Conservation (phyloP, 371 early-diverging fungal species). For the Conidiobolus incongruus region DNA sequence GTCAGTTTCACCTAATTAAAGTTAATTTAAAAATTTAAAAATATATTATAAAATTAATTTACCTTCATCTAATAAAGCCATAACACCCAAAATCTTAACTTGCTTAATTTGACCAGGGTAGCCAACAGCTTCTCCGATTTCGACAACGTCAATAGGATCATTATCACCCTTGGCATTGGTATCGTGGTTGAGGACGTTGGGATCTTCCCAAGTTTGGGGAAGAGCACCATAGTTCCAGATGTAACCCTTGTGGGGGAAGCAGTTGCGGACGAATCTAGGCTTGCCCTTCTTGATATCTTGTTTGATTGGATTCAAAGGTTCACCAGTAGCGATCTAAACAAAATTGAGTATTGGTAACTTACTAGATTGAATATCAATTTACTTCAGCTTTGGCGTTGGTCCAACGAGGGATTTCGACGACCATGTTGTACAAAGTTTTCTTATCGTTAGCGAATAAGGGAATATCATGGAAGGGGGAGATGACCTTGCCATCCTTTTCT, state of each 20-base stretch:
- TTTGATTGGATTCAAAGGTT: slow-evolving; percentile 93
- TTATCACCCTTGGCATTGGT: slow-evolving; percentile 90
- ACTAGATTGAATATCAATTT: background rate
- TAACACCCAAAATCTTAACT: slow-evolving; percentile 93
- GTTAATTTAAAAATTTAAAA: background rate
- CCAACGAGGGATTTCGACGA: slow-evolving; percentile 99
- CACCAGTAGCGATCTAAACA: slow-evolving; percentile 65
- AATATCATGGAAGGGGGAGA: slow-evolving; percentile 99
- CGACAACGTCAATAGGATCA: slow-evolving; percentile 96
- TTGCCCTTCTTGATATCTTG: slow-evolving; percentile 99
- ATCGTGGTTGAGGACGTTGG: slow-evolving; percentile 55
- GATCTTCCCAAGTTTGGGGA: slow-evolving; percentile 99
- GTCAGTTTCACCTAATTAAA: slow-evolving; percentile 76
- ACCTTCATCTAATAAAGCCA: slow-evolving; percentile 97
- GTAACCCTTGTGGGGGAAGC: slow-evolving; percentile 99
- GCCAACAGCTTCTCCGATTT: slow-evolving; percentile 86
- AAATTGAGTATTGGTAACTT: background rate
- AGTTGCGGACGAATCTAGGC: slow-evolving; percentile 94
- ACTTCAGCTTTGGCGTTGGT: slow-evolving; percentile 99
- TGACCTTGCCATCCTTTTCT: slow-evolving; percentile 39
- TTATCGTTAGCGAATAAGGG: slow-evolving; percentile 75
- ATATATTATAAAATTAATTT: slow-evolving; percentile 12
- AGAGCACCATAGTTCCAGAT: slow-evolving; percentile 99
- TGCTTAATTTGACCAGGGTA: slow-evolving; percentile 91
- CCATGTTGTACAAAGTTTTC: slow-evolving; percentile 81